Conservation (phyloP, 2,329 filamentous ascomycete genomes). For the Colletotrichum karsti region DNA sequence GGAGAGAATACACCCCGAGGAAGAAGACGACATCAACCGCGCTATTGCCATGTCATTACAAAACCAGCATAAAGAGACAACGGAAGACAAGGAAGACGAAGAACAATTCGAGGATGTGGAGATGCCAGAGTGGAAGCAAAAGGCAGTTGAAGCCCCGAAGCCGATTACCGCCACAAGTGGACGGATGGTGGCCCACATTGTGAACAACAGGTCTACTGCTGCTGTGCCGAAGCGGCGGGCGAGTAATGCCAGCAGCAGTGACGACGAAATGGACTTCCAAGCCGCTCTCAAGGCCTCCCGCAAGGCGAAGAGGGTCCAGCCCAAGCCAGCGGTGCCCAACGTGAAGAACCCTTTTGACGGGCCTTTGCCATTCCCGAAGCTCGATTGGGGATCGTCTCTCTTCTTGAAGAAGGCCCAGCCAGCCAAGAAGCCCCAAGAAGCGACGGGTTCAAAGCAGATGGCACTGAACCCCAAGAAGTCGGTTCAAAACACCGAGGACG, state of each 20-base stretch:
- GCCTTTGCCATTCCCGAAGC: slow-evolving; percentile 89
- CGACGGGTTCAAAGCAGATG: slow-evolving; percentile 17
- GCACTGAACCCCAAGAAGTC: not conserved
- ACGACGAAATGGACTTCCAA: slow-evolving; percentile 83
- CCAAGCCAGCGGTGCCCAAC: slow-evolving; percentile 53
- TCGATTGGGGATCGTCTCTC: slow-evolving; percentile 73
- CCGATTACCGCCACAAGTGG: slow-evolving; percentile 62
- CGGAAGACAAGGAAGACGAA: slow-evolving; percentile 47
- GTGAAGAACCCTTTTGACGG: slow-evolving; percentile 75
- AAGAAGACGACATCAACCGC: slow-evolving; percentile 72
- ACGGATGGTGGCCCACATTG: slow-evolving; percentile 74
- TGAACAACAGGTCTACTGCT: slow-evolving; percentile 77
- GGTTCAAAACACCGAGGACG: slow-evolving; percentile 29
- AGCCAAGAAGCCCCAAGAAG: not conserved
- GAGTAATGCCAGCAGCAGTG: slow-evolving; percentile 65
- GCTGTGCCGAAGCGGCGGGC: slow-evolving; percentile 57
- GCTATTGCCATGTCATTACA: slow-evolving; percentile 89
- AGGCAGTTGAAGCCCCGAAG: slow-evolving; percentile 57
- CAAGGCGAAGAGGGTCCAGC: slow-evolving; percentile 59
- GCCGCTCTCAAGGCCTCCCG: slow-evolving; percentile 78
- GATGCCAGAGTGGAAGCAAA: slow-evolving; percentile 65
- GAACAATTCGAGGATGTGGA: slow-evolving; percentile 60
- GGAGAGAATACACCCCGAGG: slow-evolving; percentile 47
- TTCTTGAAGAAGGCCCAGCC: slow-evolving; percentile 54
- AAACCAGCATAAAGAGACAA: slow-evolving; percentile 59